phyloP scores from a whole-genome alignment of 371 early-diverging fungal species.

The Mortierella sp. region DNA sequence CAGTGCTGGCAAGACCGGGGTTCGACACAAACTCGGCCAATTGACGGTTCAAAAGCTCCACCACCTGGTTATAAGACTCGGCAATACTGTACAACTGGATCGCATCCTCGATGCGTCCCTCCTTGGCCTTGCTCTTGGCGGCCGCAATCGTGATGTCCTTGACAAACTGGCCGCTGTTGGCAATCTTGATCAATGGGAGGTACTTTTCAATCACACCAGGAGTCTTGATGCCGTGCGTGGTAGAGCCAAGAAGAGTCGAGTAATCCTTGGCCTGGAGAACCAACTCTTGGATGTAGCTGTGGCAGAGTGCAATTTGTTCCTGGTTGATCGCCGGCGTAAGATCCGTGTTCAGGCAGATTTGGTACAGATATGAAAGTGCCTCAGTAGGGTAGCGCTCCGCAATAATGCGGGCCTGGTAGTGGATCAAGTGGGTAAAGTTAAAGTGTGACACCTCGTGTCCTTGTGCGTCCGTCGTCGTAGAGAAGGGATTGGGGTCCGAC shows the following conservation, averaged over 20 bases:
- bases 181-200: conserved; percentile 70
- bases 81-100: conserved; percentile 83
- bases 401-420: conserved; percentile 68
- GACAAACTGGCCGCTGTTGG: conserved; percentile 70
- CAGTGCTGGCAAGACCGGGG: conserved; percentile 35
- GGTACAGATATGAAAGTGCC: conserved; percentile 76
- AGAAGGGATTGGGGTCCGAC: conserved; percentile 55
- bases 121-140: conserved; percentile 77
- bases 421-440: conserved; percentile 75
- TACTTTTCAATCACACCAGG: conserved; percentile 78
- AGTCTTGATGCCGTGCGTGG: conserved; percentile 62
- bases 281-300: conserved; percentile 62
- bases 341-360: conserved; percentile 70
- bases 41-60: conserved; percentile 81
- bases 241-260: conserved; percentile 69
- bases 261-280: conserved; percentile 67
- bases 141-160: conserved; percentile 72
- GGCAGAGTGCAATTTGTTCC: conserved; percentile 61
- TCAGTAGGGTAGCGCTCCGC: conserved; percentile 66
- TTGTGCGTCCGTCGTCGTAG: conserved; percentile 33
- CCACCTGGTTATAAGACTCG: conserved; percentile 82
- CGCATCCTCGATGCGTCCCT: conserved; percentile 81
- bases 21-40: conserved; percentile 77
- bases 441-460: conserved; percentile 61
- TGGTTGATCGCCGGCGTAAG: conserved; percentile 52